Base-by-base conservation (phyloP, 768 basidiomycete species). In the Pleurotus giganteus region DNA sequence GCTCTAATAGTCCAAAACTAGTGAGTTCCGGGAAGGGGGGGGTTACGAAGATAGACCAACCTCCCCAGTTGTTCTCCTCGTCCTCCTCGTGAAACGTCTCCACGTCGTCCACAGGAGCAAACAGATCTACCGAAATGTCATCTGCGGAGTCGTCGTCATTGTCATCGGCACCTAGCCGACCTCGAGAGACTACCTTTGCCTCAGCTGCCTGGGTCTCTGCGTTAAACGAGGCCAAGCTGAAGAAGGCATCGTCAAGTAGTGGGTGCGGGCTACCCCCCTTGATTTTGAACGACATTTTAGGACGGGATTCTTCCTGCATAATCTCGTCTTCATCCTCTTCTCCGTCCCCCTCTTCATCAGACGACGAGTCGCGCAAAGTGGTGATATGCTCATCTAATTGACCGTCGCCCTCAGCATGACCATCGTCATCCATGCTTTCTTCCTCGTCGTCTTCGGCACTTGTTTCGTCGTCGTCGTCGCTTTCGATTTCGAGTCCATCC, bases 231-330 rank as follows among this genome's bases (percentile, higher is more conserved):
- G 83, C 82, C 44, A 99, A 79, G 58, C 88, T 80, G 71, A 98
- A 98, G 74, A 98, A 98, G 12, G 78, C 84, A 65, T 98, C 96
- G 68, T 98, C 88, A 26, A 98, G 80, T 39, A 79, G 78, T 37
- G 68, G 62, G 60, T 60, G 65, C 64, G 65, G 57, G 60, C 58
- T 50, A 66, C 59, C 45, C 60, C 63, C 15, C 63, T 61, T 21
- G 61, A 62, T 54, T 60, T 55, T 57, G 57, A n/a, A 53, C 53
- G 43, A 58, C 63, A 46, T 66, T 61, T 27, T 63, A 57, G 28
- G 56, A 58, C 9, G 44, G 6, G 17, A 29, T 6, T 45, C 31
- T 13, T 58, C 67, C n/a, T 7, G 39, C 7, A 7, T 7, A 2
- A 41, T 13, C n/a, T n/a, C n/a, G n/a, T 62, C 65, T 2, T 61